Evolutionary conservation across 192 early-diverging fungal genomes (phyloP).

Genomic region (Thoreauomyces humboldtii): DNA sequence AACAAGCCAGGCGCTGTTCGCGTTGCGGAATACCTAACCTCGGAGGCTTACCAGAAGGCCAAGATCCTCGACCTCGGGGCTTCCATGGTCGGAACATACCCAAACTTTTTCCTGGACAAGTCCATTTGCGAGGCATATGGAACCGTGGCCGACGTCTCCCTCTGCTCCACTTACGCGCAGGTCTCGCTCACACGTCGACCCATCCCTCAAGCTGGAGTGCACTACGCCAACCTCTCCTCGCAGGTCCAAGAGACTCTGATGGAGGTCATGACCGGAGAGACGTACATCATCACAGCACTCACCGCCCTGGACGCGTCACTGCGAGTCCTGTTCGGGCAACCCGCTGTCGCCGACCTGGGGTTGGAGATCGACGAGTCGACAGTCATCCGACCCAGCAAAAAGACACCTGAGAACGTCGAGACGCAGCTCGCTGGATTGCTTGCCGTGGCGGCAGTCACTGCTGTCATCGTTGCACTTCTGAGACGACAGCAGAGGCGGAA

Average conservation of each 20-base stretch:
- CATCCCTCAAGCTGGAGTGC: slow-evolving; percentile 4
- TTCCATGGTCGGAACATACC: slow-evolving; percentile 26
- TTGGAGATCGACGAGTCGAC: neutral
- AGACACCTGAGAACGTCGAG: slow-evolving; percentile 4
- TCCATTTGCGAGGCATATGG: slow-evolving; percentile 17
- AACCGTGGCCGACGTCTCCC: slow-evolving; percentile 3
- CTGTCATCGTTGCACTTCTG: slow-evolving; percentile 1
- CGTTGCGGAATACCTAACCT: slow-evolving; percentile 19
- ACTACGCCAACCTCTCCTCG: slow-evolving; percentile 9
- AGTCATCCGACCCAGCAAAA: slow-evolving; percentile 17
- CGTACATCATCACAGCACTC: slow-evolving; percentile 14
- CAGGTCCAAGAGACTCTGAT: neutral
- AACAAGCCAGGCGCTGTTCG: slow-evolving; percentile 39
- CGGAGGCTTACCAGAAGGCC: slow-evolving; percentile 16
- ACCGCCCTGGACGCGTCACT: slow-evolving; percentile 8
- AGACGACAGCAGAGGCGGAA: slow-evolving; percentile 15
- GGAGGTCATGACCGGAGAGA: slow-evolving; percentile 16
- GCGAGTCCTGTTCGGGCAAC: slow-evolving; percentile 6
- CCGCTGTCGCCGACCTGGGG: neutral
- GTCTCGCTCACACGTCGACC: slow-evolving; percentile 16
- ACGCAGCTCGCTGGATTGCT: slow-evolving; percentile 24
- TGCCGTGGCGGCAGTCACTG: slow-evolving; percentile 15
- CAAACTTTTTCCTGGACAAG: slow-evolving; percentile 17
- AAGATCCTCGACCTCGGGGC: slow-evolving; percentile 20
- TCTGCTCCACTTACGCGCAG: slow-evolving; percentile 17